Base-by-base conservation (phyloP, 768 basidiomycete species). In the Solioccasus polychromus region DNA sequence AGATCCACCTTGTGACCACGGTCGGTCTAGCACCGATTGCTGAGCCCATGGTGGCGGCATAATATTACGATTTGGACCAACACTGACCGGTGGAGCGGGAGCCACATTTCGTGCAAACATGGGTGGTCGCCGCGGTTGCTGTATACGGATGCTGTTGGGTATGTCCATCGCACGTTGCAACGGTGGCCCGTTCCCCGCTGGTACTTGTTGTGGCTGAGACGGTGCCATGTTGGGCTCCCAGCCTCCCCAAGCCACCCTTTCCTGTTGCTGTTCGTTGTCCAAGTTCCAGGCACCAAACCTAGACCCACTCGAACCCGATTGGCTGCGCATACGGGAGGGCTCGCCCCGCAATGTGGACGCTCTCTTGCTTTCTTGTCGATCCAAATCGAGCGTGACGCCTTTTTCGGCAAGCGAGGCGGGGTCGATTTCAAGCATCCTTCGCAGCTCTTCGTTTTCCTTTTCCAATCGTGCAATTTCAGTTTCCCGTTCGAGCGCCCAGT, bases 401-500 rank as follows among this genome's bases (percentile, higher is more conserved):
- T 71, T 73, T 35, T 73, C 75, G 2, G 67, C 66, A 42, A 85
- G 70, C 31, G 70, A 74, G 20, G 65, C 74, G 28, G 72, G 64
- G 64, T 88, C 85, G 49, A 98, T 92, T 15, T 79, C 82, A 36
- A 99, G 70, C 66, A 87, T 62, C 57, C 74, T 74, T 39, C 95
- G 74, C 39, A 99, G 69, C 45, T 81, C 76, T 35, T 79, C 76
- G 60, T 99, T 99, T 69, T 98, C 95, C 39, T 70, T 70, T 63
- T 86, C 84, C 34, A 99, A 69, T 39, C 93, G 77, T 9, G 75
- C 58, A 42, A 99, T 90, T 69, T 98, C 96, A 50, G 71, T 69
- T 63, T 98, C 95, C 50, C 96, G 78, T 63, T 92, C 89, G 47
- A 85, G 52, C 2, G 88, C 84, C 90, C 95, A 97, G 65, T 98